phyloP scores from a whole-genome alignment of 2,329 filamentous ascomycete genomes.

The Parasarocladium wereldwijsianum region DNA sequence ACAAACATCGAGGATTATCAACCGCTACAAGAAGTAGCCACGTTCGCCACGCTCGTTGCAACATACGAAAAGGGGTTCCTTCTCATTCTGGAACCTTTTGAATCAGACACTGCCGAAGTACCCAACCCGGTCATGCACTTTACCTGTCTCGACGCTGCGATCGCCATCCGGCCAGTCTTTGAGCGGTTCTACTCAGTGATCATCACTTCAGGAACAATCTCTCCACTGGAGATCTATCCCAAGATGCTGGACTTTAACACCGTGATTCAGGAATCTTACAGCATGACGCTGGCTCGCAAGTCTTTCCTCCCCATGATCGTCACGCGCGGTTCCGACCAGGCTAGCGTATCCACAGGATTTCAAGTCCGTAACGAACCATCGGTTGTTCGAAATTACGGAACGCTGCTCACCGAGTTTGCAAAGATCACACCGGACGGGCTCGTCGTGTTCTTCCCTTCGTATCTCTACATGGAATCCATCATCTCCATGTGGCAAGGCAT shows the following conservation, averaged over 20 bases:
- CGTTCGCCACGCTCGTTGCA: conserved; percentile 87
- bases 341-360: conserved; percentile 83
- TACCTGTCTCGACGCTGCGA: conserved; percentile 90
- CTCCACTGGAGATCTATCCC: conserved; percentile 95
- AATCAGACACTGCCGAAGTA: conserved; percentile 88
- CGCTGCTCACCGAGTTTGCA: conserved; percentile 82
- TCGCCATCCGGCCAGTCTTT: conserved; percentile 95
- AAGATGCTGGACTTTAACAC: conserved; percentile 93
- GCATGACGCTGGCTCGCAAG: conserved; percentile 83
- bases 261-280: conserved; percentile 92
- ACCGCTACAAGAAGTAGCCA: conserved; percentile 90
- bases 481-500: conserved; percentile 99
- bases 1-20: conserved; percentile 98
- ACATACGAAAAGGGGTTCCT: conserved; percentile 96
- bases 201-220: conserved; percentile 95
- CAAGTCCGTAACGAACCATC: conserved; percentile 90
- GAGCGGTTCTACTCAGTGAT: conserved; percentile 96
- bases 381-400: conserved; percentile 95
- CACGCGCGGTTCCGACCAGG: conserved; percentile 86
- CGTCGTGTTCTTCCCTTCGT: conserved; percentile 98
- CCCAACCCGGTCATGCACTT: conserved; percentile 96
- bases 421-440: conserved; percentile 93
- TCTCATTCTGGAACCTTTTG: conserved; percentile 91
- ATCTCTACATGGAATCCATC: conserved; percentile 98
- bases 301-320: conserved; percentile 99